phyloP scores from a whole-genome alignment of 306 rosid genomes.

The Pyrus communis region DNA sequence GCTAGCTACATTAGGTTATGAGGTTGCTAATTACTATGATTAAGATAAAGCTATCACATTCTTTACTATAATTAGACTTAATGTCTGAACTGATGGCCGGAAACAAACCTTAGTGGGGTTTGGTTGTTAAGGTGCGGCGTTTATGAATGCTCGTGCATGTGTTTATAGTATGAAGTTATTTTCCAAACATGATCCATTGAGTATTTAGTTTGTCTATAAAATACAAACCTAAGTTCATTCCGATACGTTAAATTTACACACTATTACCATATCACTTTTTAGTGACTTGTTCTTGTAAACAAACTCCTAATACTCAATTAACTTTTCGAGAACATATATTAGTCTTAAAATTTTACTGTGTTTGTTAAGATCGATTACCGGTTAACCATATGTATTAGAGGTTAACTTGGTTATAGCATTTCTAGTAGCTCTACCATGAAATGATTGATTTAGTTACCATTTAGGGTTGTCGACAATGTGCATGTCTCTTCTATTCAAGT shows the following conservation, averaged over 20 bases:
- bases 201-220: too few species aligned
- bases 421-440: neutral
- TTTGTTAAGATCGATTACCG: neutral
- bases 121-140: neutral
- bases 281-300: too few species aligned
- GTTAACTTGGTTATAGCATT: neutral
- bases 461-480: neutral
- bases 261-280: too few species aligned
- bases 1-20: neutral
- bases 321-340: too few species aligned
- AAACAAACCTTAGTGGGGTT: neutral
- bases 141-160: neutral
- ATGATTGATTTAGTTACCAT: constrained; percentile 12
- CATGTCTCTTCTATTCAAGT: too few species aligned
- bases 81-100: neutral
- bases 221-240: too few species aligned
- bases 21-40: neutral
- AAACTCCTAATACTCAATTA: too few species aligned
- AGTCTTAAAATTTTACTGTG: neutral
- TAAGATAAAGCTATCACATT: neutral
- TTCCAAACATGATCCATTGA: too few species aligned
- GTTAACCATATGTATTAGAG: neutral
- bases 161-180: neutral
- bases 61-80: neutral
- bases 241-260: too few species aligned